Conservation (phyloP, 176 grass and related monocot species). For the Avena insularis region DNA sequence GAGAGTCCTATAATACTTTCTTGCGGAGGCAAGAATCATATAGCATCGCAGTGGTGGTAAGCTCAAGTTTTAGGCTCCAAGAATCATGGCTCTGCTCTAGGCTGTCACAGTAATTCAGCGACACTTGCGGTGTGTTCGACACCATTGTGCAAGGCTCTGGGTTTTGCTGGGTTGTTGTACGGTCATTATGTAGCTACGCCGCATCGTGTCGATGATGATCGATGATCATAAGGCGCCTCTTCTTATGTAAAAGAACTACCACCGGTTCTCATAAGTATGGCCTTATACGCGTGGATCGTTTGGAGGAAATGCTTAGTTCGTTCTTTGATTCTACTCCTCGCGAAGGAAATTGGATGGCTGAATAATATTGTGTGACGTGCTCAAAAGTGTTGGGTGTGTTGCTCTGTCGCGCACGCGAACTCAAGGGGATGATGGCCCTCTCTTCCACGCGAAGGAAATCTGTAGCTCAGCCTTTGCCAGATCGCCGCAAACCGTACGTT, state of each 20-base stretch:
- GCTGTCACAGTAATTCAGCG: not conserved
- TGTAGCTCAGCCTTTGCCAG: not conserved
- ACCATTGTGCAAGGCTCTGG: not conserved
- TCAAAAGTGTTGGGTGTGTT: not conserved
- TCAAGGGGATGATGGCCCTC: not conserved
- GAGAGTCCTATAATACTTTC: slow-evolving; percentile 53
- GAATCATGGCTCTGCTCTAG: slow-evolving; percentile 21
- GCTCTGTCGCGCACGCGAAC: not conserved
- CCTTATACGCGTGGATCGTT: not conserved
- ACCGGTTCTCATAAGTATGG: slow-evolving; percentile 22
- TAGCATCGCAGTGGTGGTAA: slow-evolving; percentile 22
- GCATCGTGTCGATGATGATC: not conserved
- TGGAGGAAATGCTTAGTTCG: not conserved
- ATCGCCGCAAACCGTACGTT: not conserved
- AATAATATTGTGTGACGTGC: not conserved
- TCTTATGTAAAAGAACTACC: not conserved
- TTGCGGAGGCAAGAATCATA: slow-evolving; percentile 10
- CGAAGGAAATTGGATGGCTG: not conserved
- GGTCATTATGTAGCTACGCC: not conserved
- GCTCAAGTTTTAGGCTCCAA: slow-evolving; percentile 31
- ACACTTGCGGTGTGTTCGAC: not conserved
- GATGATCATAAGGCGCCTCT: not conserved
- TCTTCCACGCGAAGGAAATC: not conserved
- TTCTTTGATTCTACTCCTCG: slow-evolving; percentile 3
- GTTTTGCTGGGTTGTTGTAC: not conserved